Conservation (phyloP, 176 grass and related monocot species). For the Bothriochloa decipiens region DNA sequence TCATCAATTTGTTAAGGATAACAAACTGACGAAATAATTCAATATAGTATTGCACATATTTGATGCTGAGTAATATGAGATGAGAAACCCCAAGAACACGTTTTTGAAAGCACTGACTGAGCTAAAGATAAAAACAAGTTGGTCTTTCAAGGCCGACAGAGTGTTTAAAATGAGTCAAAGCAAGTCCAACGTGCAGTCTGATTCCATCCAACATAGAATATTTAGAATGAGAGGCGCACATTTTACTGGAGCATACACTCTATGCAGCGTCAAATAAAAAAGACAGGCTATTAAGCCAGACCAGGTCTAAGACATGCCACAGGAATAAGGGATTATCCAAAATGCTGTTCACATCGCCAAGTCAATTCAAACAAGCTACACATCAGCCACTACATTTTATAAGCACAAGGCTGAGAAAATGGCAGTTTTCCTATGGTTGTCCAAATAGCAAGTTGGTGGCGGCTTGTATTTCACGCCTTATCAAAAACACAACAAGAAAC, state of each 20-base stretch:
- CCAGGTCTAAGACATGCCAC: slow-evolving; percentile 35
- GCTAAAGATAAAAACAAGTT: slow-evolving; percentile 20
- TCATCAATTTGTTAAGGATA: neutral
- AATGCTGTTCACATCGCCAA: slow-evolving; percentile 18
- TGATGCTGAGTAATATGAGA: neutral
- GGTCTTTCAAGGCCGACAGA: neutral
- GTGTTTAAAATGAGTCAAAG: slow-evolving; percentile 23
- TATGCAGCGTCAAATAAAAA: slow-evolving; percentile 28
- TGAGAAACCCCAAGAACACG: neutral
- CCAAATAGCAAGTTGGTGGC: neutral
- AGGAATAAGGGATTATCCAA: slow-evolving; percentile 32
- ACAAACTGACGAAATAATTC: slow-evolving; percentile 9
- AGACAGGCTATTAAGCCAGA: neutral
- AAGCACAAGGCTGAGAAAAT: slow-evolving; percentile 16
- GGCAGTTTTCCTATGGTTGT: neutral
- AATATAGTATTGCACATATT: neutral
- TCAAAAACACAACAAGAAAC: slow-evolving; percentile 16
- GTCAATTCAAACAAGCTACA: slow-evolving; percentile 45
- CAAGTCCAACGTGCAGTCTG: slow-evolving; percentile 3
- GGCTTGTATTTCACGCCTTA: slow-evolving; percentile 19
- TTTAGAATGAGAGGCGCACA: slow-evolving; percentile 12
- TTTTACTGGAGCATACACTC: slow-evolving; percentile 33
- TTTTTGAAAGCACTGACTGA: neutral
- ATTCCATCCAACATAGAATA: slow-evolving; percentile 36
- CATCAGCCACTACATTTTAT: neutral